Base-by-base conservation (phyloP, 164 flowering plant species). In the Amborella trichopoda region DNA sequence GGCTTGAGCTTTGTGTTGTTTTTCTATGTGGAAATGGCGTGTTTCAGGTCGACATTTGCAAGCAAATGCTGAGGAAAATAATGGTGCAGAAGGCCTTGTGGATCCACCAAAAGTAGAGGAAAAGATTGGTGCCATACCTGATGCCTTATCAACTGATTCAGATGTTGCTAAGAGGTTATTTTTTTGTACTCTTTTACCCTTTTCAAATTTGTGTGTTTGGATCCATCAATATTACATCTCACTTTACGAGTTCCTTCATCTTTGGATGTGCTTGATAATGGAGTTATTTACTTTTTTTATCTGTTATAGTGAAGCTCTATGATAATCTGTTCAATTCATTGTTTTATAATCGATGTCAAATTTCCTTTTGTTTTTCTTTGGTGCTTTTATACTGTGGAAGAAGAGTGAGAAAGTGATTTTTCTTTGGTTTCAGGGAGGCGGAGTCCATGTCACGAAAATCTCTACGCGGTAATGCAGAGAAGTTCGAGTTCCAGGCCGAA, bases 401-500 rank as follows among this genome's bases (percentile, higher is more conserved):
- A n/a, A n/a, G 12, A 6, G 20, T 44, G 21, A 16, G 20, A 26
- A 24, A 25, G 36, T 20, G 8, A n/a, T 5, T n/a, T 14, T 28
- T 44, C 26, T 62, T 60, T 49, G 46, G 48, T 6, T 61, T 21
- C 49, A 91, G 98, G 69, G 98, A 91, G 62, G 61, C 95, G 44
- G 98, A 91, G 49, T 91, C 94, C 1, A 91, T 91, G 44, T 87
- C 98, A 2, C 73, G 59, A 68, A 81, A 53, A 47, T 54, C 81
- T 9, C 75, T 91, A 41, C 87, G 98, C 22, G 62, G 60, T 55
- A 76, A 43, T 50, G 98, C 85, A 52, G 87, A 91, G 90, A 87
- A 84, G 65, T 91, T 91, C 51, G 83, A 84, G 69, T 91, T 91
- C 70, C 99, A 91, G 63, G 99, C 99, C n/a, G 99, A 91, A 64